Evolutionary conservation across 2,329 filamentous ascomycete species (phyloP).

Genomic region (Epichloe aotearoae): DNA sequence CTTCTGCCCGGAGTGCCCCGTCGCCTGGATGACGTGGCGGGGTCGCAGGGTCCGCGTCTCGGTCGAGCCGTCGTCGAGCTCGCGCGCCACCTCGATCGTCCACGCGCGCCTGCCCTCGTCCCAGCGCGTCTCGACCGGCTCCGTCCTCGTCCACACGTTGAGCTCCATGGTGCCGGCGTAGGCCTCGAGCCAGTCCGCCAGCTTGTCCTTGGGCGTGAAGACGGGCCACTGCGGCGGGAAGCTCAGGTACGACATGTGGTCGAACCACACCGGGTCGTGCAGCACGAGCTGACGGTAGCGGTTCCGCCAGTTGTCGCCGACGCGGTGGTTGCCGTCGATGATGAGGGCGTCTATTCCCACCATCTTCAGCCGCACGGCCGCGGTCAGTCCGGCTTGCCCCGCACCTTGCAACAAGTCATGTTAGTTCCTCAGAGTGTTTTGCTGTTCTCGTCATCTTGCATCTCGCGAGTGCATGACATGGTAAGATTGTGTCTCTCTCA

Average conservation of each 20-base stretch:
- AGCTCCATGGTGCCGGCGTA: conserved; percentile 54
- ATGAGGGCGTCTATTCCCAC: conserved; percentile 41
- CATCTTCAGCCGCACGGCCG: conserved; percentile 45
- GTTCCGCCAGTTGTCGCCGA: conserved; percentile 53
- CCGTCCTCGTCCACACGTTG: conserved; percentile 49
- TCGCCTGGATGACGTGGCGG: conserved; percentile 52
- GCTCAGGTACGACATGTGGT: conserved; percentile 48
- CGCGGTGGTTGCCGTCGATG: conserved; percentile 42
- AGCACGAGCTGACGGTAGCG: conserved; percentile 53
- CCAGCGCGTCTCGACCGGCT: conserved; percentile 33
- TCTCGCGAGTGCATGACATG: no score
- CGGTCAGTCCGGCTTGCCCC: conserved; percentile 46
- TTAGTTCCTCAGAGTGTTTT: not conserved
- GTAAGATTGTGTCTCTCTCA: conserved; percentile 19
- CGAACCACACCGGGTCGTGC: conserved; percentile 52
- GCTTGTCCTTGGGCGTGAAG: conserved; percentile 60
- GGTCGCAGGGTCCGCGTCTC: conserved; percentile 45
- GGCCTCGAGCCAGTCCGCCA: conserved; percentile 54
- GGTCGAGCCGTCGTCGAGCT: conserved; percentile 30
- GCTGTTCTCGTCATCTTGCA: no score
- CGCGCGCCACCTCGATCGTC: conserved; percentile 41
- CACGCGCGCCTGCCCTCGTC: conserved; percentile 36
- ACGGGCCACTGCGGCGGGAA: conserved; percentile 56
- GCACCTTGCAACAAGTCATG: conserved; percentile 26
- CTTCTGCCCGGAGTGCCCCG: conserved; percentile 55